Evolutionary conservation across 106 monocot species (phyloP).

Genomic region (Chionographis japonica): DNA sequence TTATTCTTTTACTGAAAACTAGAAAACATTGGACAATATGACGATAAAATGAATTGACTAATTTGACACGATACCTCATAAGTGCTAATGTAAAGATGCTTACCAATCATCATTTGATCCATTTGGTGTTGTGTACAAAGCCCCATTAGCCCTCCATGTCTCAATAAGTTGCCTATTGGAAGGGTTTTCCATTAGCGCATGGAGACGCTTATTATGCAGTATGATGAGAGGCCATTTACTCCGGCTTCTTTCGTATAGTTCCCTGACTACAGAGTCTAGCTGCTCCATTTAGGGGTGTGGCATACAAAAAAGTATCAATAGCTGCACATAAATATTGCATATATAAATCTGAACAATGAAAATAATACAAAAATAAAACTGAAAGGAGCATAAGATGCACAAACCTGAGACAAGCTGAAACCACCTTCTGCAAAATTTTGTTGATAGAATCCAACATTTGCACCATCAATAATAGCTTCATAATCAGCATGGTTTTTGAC

Average conservation of each 20-base stretch:
- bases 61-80: background rate
- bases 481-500: slow-evolving; percentile 48
- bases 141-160: slow-evolving; percentile 56
- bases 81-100: slow-evolving; percentile 1
- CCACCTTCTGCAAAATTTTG: slow-evolving; percentile 95
- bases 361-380: background rate
- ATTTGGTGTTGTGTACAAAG: slow-evolving; percentile 78
- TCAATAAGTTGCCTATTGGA: slow-evolving; percentile 50
- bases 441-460: slow-evolving; percentile 89
- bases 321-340: background rate
- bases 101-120: slow-evolving; percentile 99
- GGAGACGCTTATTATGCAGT: slow-evolving; percentile 72
- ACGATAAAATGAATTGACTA: background rate
- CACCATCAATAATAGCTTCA: slow-evolving; percentile 80
- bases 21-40: background rate
- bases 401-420: slow-evolving; percentile 85
- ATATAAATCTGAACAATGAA: background rate
- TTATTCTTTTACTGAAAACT: background rate
- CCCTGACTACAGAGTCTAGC: slow-evolving; percentile 71
- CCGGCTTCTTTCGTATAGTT: slow-evolving; percentile 32
- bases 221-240: slow-evolving; percentile 78
- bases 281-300: slow-evolving; percentile 37
- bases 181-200: slow-evolving; percentile 60
- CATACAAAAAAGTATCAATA: slow-evolving; percentile 17
- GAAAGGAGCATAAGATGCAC: slow-evolving; percentile 2